phyloP scores from a whole-genome alignment of 352 stramenopile genomes.

The Albugo candida region DNA sequence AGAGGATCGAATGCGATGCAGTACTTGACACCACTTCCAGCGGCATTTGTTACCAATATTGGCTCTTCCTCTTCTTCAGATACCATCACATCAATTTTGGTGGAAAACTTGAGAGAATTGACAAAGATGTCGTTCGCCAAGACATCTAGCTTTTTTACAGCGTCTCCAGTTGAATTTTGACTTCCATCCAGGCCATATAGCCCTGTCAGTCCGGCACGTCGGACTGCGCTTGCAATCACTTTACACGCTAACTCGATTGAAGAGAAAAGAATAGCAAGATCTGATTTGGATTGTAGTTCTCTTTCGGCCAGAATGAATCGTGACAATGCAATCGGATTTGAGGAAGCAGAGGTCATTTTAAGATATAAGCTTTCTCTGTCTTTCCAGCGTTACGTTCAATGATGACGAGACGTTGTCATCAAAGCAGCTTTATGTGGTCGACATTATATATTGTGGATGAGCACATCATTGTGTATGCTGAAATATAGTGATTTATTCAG shows the following conservation, averaged over 20 bases:
- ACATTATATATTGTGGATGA: no score
- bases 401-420: no score
- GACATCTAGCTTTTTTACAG: conserved; percentile 98
- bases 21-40: conserved; percentile 62
- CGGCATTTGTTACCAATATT: conserved; percentile 79
- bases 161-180: conserved; percentile 93
- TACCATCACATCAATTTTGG: conserved; percentile 94
- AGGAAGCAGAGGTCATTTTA: background rate
- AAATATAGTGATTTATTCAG: no score
- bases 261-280: conserved; percentile 91
- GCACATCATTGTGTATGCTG: no score
- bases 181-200: conserved; percentile 93
- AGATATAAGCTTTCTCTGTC: no score
- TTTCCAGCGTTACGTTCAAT: no score
- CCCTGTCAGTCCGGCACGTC: conserved; percentile 76
- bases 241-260: conserved; percentile 94
- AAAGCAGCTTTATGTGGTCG: no score
- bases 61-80: conserved; percentile 96
- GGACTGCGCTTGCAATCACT: conserved; percentile 91
- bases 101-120: conserved; percentile 92
- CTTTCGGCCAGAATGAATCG: conserved; percentile 88
- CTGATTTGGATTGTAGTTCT: conserved; percentile 81
- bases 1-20: conserved; percentile 97
- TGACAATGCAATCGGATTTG: conserved; percentile 85
- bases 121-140: conserved; percentile 98